These are phyloP conservation scores for Malus sylvestris DNA, from an alignment of 306 rosid species.

Conservation along the genomic window DNA sequence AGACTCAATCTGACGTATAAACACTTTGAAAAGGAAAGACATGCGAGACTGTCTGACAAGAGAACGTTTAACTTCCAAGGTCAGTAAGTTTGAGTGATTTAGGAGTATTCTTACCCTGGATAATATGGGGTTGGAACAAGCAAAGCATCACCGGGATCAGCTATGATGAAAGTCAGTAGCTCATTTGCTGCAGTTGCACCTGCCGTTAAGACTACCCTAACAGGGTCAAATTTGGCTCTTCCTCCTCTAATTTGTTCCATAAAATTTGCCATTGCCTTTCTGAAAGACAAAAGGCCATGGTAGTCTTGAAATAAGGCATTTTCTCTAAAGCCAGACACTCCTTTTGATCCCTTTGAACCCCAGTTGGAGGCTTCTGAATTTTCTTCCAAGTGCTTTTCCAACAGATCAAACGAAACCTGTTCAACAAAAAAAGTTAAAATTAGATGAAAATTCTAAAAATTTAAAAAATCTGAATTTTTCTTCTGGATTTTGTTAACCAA, in stretches of 20 bases:
- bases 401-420: slow-evolving; percentile 87
- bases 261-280: slow-evolving; percentile 88
- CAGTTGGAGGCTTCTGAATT: slow-evolving; percentile 43
- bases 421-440: neutral
- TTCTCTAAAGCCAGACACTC: slow-evolving; percentile 55
- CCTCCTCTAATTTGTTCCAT: slow-evolving; percentile 79
- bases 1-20: neutral
- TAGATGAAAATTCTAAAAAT: neutral
- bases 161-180: slow-evolving; percentile 76
- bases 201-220: slow-evolving; percentile 76
- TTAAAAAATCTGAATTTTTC: neutral
- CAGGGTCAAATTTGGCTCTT: slow-evolving; percentile 58
- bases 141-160: slow-evolving; percentile 84
- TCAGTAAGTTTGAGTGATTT: neutral
- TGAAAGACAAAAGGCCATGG: slow-evolving; percentile 70
- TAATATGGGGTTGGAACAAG: slow-evolving; percentile 93
- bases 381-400: slow-evolving; percentile 63
- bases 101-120: slow-evolving; percentile 56
- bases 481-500: neutral
- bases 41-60: neutral
- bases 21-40: neutral
- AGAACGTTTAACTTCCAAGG: neutral
- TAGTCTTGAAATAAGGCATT: slow-evolving; percentile 93
- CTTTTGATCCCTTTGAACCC: slow-evolving; percentile 37
- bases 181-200: slow-evolving; percentile 98